Percentiles rank a stretch among this genome's conserved stretches.
Evolutionary conservation across 805 yeast species (phyloP).

Genomic region (Ogataea philodendri): DNA sequence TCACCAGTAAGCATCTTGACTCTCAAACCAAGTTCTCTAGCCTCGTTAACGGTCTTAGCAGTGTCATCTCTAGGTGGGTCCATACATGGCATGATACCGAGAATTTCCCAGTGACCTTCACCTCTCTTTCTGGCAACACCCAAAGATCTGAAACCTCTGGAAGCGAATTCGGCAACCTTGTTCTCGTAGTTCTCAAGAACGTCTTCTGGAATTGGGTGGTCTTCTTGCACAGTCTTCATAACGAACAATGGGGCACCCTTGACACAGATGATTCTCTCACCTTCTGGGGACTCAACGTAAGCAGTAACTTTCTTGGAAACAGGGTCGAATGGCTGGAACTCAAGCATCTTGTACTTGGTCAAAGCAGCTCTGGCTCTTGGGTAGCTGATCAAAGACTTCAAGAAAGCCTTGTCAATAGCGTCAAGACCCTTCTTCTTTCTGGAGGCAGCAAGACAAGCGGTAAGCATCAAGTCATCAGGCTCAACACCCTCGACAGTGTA

Average conservation of each 20-base stretch:
- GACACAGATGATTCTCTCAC: constrained; percentile 92
- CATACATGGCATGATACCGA: constrained; percentile 98
- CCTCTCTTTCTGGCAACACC: constrained; percentile 99
- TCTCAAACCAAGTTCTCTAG: constrained; percentile 86
- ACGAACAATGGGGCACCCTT: constrained; percentile 98
- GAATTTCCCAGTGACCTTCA: constrained; percentile 96
- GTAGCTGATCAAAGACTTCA: constrained; percentile 81
- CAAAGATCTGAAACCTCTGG: constrained; percentile 97
- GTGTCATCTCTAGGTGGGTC: constrained; percentile 99
- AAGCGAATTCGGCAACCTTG: constrained; percentile 96
- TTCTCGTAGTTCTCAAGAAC: constrained; percentile 91
- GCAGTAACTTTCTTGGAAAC: constrained; percentile 96
- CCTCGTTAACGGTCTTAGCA: constrained; percentile 90
- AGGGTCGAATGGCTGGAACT: constrained; percentile 97
- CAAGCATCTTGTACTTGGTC: constrained; percentile 89
- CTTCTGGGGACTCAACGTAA: constrained; percentile 92
- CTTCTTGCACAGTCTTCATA: constrained; percentile 94
- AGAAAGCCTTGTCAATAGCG: constrained; percentile 96
- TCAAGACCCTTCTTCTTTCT: constrained; percentile 98
- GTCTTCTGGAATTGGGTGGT: constrained; percentile 94
- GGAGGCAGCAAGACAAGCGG: constrained; percentile 97
- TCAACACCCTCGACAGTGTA: constrained; percentile 97
- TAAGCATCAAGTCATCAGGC: constrained; percentile 92
- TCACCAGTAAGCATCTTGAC: constrained; percentile 99
- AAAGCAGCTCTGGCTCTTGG: constrained; percentile 92